phyloP scores from a whole-genome alignment of 352 stramenopile species.

The Pythium periplocum region DNA sequence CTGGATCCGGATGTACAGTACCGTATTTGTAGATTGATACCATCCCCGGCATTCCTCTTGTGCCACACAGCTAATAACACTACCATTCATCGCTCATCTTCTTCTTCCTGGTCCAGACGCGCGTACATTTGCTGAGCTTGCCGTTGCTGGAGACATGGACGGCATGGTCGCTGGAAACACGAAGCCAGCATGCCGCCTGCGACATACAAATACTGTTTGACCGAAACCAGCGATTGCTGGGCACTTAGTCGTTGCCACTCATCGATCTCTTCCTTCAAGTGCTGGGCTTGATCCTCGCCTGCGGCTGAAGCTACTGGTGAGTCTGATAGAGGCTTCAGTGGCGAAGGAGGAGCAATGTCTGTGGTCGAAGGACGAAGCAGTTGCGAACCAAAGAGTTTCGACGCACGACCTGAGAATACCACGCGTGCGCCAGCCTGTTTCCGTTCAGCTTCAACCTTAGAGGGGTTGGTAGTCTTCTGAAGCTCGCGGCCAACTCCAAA shows the following conservation, averaged over 20 bases:
- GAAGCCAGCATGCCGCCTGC: not conserved
- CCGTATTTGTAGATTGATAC: no score
- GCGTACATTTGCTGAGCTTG: constrained; percentile 12
- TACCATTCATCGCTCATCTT: no score
- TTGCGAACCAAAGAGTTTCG: constrained; percentile 67
- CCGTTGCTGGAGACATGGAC: constrained; percentile 12
- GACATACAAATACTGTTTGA: not conserved
- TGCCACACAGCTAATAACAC: no score
- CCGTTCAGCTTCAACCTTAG: constrained; percentile 10
- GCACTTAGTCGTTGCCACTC: constrained; percentile 12
- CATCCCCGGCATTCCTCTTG: no score
- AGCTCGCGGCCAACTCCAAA: constrained; percentile 39
- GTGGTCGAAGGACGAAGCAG: constrained; percentile 60
- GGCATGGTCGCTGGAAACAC: constrained; percentile 14
- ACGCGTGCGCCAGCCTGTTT: constrained; percentile 36
- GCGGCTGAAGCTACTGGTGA: constrained; percentile 7
- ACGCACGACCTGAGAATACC: constrained; percentile 64
- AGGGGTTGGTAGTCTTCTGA: constrained; percentile 34
- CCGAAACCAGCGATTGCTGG: not conserved
- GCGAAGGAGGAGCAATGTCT: constrained; percentile 10
- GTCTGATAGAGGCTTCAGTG: no score
- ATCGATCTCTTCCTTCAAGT: constrained; percentile 18
- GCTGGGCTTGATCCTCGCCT: constrained; percentile 15
- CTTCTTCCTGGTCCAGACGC: not conserved
- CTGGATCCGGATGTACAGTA: no score